Base-by-base conservation (phyloP, 225 moss, liverwort and hornwort species). In the Thuidium tamariscinum region DNA sequence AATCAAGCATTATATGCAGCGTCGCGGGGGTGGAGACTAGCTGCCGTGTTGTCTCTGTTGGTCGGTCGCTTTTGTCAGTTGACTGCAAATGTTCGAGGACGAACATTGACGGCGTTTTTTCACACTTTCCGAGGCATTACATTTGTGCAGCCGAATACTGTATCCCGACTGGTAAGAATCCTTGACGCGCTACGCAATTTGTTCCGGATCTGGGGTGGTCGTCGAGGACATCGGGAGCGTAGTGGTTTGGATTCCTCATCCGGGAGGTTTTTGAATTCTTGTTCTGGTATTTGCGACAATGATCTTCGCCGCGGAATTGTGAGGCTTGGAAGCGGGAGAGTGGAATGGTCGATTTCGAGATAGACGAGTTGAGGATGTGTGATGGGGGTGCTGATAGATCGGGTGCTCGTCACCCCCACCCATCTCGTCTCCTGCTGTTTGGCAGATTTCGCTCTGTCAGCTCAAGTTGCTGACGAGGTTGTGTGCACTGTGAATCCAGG, bases 401-500 rank as follows among this genome's bases (percentile, higher is more conserved):
- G 81, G 88, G 57, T 69, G 64, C 9, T 34, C 71, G 7, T 54
- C 65, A 29, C 11, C 23, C 46, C 80, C 46, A 55, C 46, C 80
- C 46, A 55, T 62, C 80, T 79, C n/a, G 77, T 77, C 55, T 72
- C 10, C 32, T 65, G 12, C 57, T 46, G 13, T 52, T 59, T 30
- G 59, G 19, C 23, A 54, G 59, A 69, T 84, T 42, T 55, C 36
- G 25, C 49, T 52, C 34, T 62, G 30, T 32, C 57, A 68, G 82
- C 18, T 68, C 25, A 63, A 84, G 84, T 76, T 71, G 34, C 42
- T 86, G 32, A 88, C 36, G 48, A 80, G 64, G 76, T 63, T 57
- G 70, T 83, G 77, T 83, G 85, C 85, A 65, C 82, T 87, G 83
- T 68, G 87, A 80, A 69, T 83, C 85, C 89, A 89, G 91, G 79